Base-by-base conservation (phyloP, 257 asterid genomes). In the Przewalskia tangutica region DNA sequence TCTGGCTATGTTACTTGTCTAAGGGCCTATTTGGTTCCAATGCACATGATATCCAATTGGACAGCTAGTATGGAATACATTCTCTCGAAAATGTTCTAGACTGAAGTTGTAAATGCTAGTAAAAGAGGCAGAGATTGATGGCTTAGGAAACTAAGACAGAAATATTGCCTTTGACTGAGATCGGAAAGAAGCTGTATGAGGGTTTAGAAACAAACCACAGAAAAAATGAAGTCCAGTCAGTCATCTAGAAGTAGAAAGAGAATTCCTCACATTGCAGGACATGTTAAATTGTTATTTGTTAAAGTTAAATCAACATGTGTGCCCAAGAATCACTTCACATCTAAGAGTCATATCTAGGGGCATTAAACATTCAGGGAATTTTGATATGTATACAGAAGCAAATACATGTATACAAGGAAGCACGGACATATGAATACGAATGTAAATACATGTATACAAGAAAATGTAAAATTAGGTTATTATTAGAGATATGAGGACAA, bases 401-500 rank as follows among this genome's bases (percentile, higher is more conserved):
- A 48, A 73, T 48, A 71, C 54, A 23, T 8, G 23, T 73, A 48
- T 20, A 73, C 23, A 73, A 20, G 60, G 79, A 73, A 73, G 55
- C 20, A 73, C 11, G 4, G n/a, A 44, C 8, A n/a, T 20, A 18
- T 73, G 79, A 73, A 23, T 7, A 48, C 5, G 42, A 73, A 73
- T 2, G 8, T 48, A 73, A 50, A 46, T 0, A 6, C 58, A 11
- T 10, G 3, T 44, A 44, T n/a, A 70, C 2, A 71, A 73, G n/a
- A 20, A 48, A 46, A 46, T 46, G 7, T 20, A 1, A 44, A 46
- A 73, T 50, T 20, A 51, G 42, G 11, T 73, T 73, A 73, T 54
- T 73, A 73, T 7, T 23, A 12, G 60, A 73, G 79, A 73, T 73
- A 48, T 23, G 23, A 23, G 76, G 20, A 73, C 90, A 77, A 77